Percentiles rank a stretch among this genome's conserved stretches.
Conservation (phyloP, 1,139 yeast species). For the Yueomyces sp. region DNA sequence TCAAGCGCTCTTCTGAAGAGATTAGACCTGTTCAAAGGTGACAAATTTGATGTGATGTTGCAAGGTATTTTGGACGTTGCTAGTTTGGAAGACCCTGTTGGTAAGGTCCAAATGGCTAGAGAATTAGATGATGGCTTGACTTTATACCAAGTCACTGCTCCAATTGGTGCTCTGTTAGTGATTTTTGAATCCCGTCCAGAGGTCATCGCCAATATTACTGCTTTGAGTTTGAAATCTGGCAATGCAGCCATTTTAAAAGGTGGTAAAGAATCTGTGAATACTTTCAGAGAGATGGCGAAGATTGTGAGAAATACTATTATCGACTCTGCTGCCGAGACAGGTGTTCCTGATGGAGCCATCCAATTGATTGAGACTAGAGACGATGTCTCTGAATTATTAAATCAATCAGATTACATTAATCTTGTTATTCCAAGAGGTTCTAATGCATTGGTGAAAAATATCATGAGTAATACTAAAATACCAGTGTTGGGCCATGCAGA, state of each 20-base stretch:
- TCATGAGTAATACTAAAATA: constrained; percentile 78
- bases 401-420: constrained; percentile 83
- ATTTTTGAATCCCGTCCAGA: constrained; percentile 97
- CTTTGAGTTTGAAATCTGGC: constrained; percentile 90
- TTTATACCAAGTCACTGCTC: constrained; percentile 74
- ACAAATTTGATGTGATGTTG: constrained; percentile 85
- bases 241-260: constrained; percentile 94
- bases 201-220: constrained; percentile 94
- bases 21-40: constrained; percentile 67
- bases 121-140: constrained; percentile 80
- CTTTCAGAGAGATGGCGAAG: constrained; percentile 72
- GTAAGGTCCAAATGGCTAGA: constrained; percentile 68
- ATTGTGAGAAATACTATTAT: constrained; percentile 51
- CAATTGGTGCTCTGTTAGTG: constrained; percentile 85
- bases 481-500: constrained; percentile 99
- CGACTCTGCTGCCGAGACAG: constrained; percentile 33
- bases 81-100: constrained; percentile 77
- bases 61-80: constrained; percentile 93
- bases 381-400: constrained; percentile 72
- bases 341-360: constrained; percentile 68
- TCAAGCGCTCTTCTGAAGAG: constrained; percentile 67
- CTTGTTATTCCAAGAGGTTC: constrained; percentile 96
- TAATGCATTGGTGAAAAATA: constrained; percentile 73
- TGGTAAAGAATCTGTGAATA: constrained; percentile 81
- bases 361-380: constrained; percentile 82